phyloP scores from a whole-genome alignment of 2,329 filamentous ascomycete genomes.

The Coleophoma cylindrospora region DNA sequence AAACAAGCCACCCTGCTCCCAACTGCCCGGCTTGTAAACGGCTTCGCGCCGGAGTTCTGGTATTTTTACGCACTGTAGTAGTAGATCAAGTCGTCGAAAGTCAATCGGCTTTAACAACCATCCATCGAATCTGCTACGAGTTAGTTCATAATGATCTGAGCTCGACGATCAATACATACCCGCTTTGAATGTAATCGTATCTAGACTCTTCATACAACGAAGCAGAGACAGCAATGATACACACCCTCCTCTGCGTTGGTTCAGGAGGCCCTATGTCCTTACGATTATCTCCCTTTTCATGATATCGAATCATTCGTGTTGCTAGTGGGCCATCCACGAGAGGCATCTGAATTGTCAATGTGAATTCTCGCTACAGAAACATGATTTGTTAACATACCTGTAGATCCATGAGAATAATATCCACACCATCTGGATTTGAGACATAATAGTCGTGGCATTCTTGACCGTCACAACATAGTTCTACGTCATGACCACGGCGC shows the following conservation, averaged over 20 bases:
- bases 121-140: background rate
- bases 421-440: conserved; percentile 32
- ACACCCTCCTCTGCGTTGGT: conserved; percentile 7
- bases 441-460: conserved; percentile 73
- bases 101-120: background rate
- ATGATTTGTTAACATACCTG: conserved; percentile 7
- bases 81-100: background rate
- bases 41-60: background rate
- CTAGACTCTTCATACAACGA: conserved; percentile 12
- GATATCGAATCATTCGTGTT: conserved; percentile 17
- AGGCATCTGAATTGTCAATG: conserved; percentile 14
- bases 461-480: conserved; percentile 68
- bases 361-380: background rate
- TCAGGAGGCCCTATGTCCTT: background rate
- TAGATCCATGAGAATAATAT: conserved; percentile 22
- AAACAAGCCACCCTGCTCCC: background rate
- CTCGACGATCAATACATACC: conserved; percentile 10
- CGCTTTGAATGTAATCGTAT: conserved; percentile 18
- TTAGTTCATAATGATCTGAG: too few relatives aligned
- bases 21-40: background rate
- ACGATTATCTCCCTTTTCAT: conserved; percentile 8
- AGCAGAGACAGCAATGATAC: conserved; percentile 18
- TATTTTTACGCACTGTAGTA: conserved; percentile 1
- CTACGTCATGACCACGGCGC: conserved; percentile 67
- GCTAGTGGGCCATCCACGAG: conserved; percentile 14